Percentiles rank a stretch among this genome's conserved stretches.
Conservation (phyloP, 768 basidiomycete species). For the Agaricus blazei region DNA sequence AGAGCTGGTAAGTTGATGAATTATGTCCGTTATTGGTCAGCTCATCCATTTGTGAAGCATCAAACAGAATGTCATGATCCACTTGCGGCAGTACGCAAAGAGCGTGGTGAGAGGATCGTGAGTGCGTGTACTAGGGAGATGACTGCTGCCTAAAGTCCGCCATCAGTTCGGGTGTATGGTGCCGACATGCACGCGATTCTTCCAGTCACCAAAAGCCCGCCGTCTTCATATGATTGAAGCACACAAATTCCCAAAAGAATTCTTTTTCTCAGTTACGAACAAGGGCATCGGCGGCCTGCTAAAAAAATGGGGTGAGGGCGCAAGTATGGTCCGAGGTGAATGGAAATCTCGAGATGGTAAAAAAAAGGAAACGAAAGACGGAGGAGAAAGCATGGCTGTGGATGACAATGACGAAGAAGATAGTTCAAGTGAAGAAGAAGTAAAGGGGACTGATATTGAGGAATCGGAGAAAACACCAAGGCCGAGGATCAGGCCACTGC, state of each 20-base stretch:
- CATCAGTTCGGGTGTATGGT: constrained; percentile 76
- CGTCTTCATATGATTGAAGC: constrained; percentile 77
- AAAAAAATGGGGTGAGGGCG: constrained; percentile 80
- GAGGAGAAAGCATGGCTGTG: constrained; percentile 21
- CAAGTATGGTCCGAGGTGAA: constrained; percentile 65
- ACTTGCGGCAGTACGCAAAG: constrained; percentile 67
- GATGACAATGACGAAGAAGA: constrained; percentile 17
- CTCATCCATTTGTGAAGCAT: constrained; percentile 39
- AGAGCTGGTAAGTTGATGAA: constrained; percentile 59
- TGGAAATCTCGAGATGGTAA: constrained; percentile 47
- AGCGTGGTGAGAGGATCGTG: constrained; percentile 84
- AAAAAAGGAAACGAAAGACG: constrained; percentile 1
- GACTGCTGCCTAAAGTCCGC: constrained; percentile 5
- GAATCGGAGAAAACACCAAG: constrained; percentile 17
- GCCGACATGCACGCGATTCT: constrained; percentile 49
- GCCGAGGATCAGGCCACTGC: constrained; percentile 12
- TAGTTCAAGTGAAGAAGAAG: constrained; percentile 19
- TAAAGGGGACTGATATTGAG: constrained; percentile 18
- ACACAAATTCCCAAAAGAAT: constrained; percentile 84
- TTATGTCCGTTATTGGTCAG: constrained; percentile 1
- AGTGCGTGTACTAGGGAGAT: constrained; percentile 20
- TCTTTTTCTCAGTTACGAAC: constrained; percentile 89
- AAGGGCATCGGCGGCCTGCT: constrained; percentile 82
- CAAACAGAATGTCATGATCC: constrained; percentile 89
- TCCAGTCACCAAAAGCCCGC: constrained; percentile 69